Evolutionary conservation across 2,329 filamentous ascomycete genomes (phyloP), one percentile per base, ranked within the genome.

Genomic region (Daldinia eschscholtzii): DNA sequence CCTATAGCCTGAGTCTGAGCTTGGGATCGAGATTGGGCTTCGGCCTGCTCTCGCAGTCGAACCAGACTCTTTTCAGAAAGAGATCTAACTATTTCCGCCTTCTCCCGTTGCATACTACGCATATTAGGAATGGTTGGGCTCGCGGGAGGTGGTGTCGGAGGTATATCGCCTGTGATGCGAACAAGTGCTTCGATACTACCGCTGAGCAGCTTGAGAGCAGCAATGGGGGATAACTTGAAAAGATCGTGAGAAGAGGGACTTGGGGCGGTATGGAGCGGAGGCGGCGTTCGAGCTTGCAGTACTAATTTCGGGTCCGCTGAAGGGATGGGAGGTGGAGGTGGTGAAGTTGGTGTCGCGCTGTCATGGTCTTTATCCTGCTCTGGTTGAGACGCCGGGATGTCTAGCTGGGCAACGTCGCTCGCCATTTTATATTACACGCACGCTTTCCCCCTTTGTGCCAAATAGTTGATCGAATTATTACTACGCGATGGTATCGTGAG

Each of bases 121-220:
- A 91, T 88, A 76, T 89, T 84, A 23, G 91, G 89, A n/a, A 89
- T 86, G 2, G 85, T 86, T 0, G 88, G 88, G 26, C 85, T 86
- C 60, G 85, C 86, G 1, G 90, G 86, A 4, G 92, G 91, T 62
- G 91, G 92, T n/a, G 91, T 96, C 15, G 91, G 92, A 23, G 92
- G 93, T 12, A 96, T 85, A 76, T 97, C 93, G 76, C 92, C 92
- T 1, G 91, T 93, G 65, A 91, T 84, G 70, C 87, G 86, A 30
- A 93, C 91, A 58, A 96, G 85, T 3, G 88, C 85, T 74, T 94
- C 91, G 67, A 94, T 83, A 65, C 88, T 88, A 42, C 88, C 85
- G 72, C 90, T 90, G n/a, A 98, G 86, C 70, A 97, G 83, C 76
- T 91, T 92, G 76, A 98, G 86, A 4, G 94, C 94, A 1, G 89